Evolutionary conservation across 352 stramenopile genomes (phyloP).

Genomic region (Thalassiosira ordinaria): DNA sequence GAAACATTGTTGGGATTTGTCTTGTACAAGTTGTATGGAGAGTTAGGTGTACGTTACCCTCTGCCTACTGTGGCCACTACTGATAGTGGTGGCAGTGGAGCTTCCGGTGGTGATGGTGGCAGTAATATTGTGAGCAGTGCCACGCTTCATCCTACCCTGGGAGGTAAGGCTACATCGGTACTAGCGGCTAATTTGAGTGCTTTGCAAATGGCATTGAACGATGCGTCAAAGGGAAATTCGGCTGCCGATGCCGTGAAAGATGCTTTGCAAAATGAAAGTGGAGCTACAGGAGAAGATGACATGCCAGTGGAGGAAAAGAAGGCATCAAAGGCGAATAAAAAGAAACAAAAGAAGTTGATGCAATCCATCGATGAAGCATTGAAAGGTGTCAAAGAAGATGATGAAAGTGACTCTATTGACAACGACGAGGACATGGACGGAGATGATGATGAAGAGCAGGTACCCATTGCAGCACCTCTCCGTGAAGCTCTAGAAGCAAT

Average conservation of each 20-base stretch:
- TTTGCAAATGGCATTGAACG: conserved; percentile 66
- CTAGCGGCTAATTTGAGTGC: conserved; percentile 68
- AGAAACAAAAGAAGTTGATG: conserved; percentile 65
- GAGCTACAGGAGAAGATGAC: conserved; percentile 39
- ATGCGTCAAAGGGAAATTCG: conserved; percentile 46
- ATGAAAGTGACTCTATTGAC: conserved; percentile 71
- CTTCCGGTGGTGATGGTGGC: too few relatives aligned
- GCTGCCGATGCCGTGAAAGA: conserved; percentile 72
- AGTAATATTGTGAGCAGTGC: conserved; percentile 62
- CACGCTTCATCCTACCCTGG: conserved; percentile 47
- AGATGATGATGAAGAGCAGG: conserved; percentile 78
- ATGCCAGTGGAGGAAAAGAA: conserved; percentile 41
- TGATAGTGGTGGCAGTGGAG: conserved; percentile 41
- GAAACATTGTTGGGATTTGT: conserved; percentile 98
- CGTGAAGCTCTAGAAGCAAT: conserved; percentile 90
- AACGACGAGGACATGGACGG: conserved; percentile 38
- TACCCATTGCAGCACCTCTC: conserved; percentile 85
- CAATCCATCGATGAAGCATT: conserved; percentile 73
- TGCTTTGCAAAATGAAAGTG: conserved; percentile 82
- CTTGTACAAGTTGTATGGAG: conserved; percentile 97
- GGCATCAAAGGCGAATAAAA: conserved; percentile 42
- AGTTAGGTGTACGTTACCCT: conserved; percentile 93
- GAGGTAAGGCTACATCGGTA: conserved; percentile 55
- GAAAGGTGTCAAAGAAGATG: conserved; percentile 69
- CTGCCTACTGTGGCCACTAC: conserved; percentile 75